phyloP scores from a whole-genome alignment of 176 grass and related monocot species.

The Juncus effusus region DNA sequence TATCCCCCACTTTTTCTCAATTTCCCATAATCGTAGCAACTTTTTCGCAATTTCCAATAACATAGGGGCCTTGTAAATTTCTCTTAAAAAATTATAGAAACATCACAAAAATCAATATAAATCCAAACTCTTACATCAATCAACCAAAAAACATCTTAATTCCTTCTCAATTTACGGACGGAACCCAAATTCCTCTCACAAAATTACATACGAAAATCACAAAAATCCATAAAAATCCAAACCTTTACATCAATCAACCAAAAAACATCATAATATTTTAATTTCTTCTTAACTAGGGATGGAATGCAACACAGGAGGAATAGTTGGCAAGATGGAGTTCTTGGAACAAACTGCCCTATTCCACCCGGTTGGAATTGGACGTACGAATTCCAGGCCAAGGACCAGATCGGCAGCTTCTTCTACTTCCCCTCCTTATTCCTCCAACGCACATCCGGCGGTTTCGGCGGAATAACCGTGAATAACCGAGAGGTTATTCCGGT shows the following conservation, averaged over 20 bases:
- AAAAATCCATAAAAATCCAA: too few species aligned
- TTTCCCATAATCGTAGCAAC: too few species aligned
- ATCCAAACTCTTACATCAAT: too few species aligned
- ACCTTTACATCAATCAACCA: too few species aligned
- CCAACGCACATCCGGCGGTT: slow-evolving; percentile 69
- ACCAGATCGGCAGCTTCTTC: slow-evolving; percentile 96
- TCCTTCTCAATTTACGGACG: too few species aligned
- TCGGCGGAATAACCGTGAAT: slow-evolving; percentile 56
- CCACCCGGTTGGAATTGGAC: slow-evolving; percentile 95
- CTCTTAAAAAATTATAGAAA: too few species aligned
- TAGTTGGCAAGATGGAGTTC: slow-evolving; percentile 87
- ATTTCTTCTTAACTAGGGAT: slow-evolving; percentile 45
- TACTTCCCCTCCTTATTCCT: slow-evolving; percentile 81
- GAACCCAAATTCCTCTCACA: too few species aligned
- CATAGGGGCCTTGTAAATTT: too few species aligned
- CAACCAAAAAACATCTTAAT: background rate
- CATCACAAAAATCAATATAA: too few species aligned
- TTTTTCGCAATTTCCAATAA: too few species aligned
- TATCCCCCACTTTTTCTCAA: too few species aligned
- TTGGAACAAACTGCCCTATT: slow-evolving; percentile 89
- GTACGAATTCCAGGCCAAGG: slow-evolving; percentile 93
- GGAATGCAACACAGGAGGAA: slow-evolving; percentile 87
- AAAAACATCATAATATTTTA: background rate
- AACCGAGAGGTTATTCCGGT: slow-evolving; percentile 55
- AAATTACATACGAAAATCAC: too few species aligned